phyloP scores from a whole-genome alignment of 2,329 filamentous ascomycete genomes.

The Leptographium lundbergii region DNA sequence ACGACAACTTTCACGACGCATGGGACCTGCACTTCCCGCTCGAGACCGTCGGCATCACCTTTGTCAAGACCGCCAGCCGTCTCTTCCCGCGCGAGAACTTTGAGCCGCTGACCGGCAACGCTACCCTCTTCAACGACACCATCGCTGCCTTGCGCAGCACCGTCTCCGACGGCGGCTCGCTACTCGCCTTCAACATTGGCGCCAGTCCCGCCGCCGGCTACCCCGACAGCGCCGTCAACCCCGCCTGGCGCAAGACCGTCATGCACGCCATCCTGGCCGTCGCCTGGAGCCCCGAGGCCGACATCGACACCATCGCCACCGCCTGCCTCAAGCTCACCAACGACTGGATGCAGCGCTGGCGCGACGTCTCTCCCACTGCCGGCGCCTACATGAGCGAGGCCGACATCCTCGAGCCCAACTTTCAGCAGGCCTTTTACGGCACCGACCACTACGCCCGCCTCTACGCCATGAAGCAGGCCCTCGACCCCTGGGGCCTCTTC shows the following conservation, averaged over 20 bases:
- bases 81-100: slow-evolving; percentile 19
- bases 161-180: slow-evolving; percentile 25
- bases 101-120: slow-evolving; percentile 18
- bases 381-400: slow-evolving; percentile 28
- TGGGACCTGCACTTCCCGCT: slow-evolving; percentile 20
- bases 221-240: slow-evolving; percentile 30
- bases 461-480: slow-evolving; percentile 18
- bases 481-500: slow-evolving; percentile 21
- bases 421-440: slow-evolving; percentile 23
- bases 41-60: slow-evolving; percentile 24
- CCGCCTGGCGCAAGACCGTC: slow-evolving; percentile 32
- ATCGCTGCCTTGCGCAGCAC: slow-evolving; percentile 22
- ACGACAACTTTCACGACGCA: slow-evolving; percentile 32
- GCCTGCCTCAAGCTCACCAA: slow-evolving; percentile 17
- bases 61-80: slow-evolving; percentile 15
- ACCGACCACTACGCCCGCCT: slow-evolving; percentile 18
- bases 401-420: slow-evolving; percentile 21
- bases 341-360: slow-evolving; percentile 19
- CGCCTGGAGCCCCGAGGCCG: slow-evolving; percentile 12
- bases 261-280: slow-evolving; percentile 23
- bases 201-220: slow-evolving; percentile 14
- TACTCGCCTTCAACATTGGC: slow-evolving; percentile 28
- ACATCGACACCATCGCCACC: slow-evolving; percentile 9
- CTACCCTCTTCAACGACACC: slow-evolving; percentile 17
- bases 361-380: slow-evolving; percentile 18